Evolutionary conservation across 164 flowering plant species (phyloP).

Genomic region (Vitis riparia): DNA sequence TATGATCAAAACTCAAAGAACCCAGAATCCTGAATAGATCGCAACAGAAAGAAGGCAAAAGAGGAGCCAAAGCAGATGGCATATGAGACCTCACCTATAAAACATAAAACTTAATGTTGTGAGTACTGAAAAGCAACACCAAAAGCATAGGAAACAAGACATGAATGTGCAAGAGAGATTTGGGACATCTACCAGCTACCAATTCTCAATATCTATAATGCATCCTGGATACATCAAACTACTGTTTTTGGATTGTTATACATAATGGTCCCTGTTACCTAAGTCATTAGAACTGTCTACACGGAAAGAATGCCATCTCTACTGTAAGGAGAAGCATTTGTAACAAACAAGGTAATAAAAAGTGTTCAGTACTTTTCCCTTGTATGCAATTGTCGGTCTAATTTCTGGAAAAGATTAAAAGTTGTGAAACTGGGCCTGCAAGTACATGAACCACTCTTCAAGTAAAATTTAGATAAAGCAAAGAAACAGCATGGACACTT

Average conservation of each 20-base stretch:
- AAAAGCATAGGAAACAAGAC: neutral
- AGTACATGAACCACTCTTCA: too few relatives aligned
- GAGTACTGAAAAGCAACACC: constrained; percentile 5
- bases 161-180: neutral
- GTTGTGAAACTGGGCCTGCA: too few relatives aligned
- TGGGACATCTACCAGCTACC: neutral
- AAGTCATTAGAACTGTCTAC: neutral
- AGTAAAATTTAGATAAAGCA: too few relatives aligned
- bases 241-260: too few relatives aligned
- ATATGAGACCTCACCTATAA: constrained; percentile 75
- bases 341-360: too few relatives aligned
- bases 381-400: too few relatives aligned
- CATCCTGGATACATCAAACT: too few relatives aligned
- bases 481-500: too few relatives aligned
- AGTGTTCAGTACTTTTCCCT: too few relatives aligned
- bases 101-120: constrained; percentile 10
- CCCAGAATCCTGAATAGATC: constrained; percentile 53
- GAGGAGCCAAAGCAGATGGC: constrained; percentile 68
- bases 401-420: too few relatives aligned
- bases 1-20: constrained; percentile 46
- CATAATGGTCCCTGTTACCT: neutral
- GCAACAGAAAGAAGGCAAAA: constrained; percentile 50
- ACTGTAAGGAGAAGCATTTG: too few relatives aligned
- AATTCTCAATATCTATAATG: too few relatives aligned
- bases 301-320: neutral